Evolutionary conservation across 2,329 filamentous ascomycete genomes (phyloP), one percentile per base, ranked within the genome.

Genomic region (Colletotrichum ledebouriae): DNA sequence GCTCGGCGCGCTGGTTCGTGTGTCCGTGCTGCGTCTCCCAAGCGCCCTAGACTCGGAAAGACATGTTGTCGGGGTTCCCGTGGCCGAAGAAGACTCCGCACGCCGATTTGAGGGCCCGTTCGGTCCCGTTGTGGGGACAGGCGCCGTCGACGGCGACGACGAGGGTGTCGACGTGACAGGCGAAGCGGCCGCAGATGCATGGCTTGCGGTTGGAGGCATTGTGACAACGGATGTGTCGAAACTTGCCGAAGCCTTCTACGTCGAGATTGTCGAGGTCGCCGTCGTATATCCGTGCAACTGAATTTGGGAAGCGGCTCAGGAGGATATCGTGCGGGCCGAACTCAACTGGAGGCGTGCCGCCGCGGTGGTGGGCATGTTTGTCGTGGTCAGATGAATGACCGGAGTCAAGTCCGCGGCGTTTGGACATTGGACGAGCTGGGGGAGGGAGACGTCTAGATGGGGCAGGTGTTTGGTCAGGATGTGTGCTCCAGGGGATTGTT

Each of bases 111-210:
- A 11, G 29, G 12, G 49, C 49, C 49, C 49, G 29, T 4, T 4
- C 3, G 15, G 49, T 53, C 5, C 52, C 52, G 34, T 56, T 56
- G 5, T 17, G 6, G n/a, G 52, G 52, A 33, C 52, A 56, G 0
- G 52, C 52, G 2, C 52, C 52, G 13, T 56, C 52, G 52, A 56
- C 17, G 34, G 52, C 52, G 17, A 56, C 15, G 52, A 56, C 34
- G 34, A 56, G 33, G 15, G 34, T 9, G 33, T 56, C 52, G n/a
- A 6, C 33, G 17, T 25, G 34, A 10, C 15, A 25, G 17, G 10
- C 37, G 34, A 11, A 17, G 50, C 29, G n/a, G 50, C 11, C 46
- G 17, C 46, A 11, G 11, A 5, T 1, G 17, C 17, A 15, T 20
- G 49, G 29, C 9, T 15, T 9, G 1, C 2, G 13, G 3, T 10